Base-by-base conservation (phyloP, 257 asterid species). In the Primulina eburnea region DNA sequence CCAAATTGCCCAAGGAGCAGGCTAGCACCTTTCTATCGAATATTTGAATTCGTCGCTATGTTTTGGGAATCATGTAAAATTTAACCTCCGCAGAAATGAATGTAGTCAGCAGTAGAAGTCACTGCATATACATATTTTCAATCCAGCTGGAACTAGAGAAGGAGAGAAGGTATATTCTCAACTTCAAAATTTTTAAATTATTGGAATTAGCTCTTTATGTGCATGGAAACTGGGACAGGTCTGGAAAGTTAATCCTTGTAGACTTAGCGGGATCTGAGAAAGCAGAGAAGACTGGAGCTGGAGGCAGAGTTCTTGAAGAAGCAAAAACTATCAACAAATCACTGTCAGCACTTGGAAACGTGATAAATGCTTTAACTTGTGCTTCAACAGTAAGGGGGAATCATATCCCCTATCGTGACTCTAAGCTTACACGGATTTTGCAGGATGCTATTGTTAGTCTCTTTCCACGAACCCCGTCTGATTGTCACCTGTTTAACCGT, bases 241-340 rank as follows among this genome's bases (percentile, higher is more conserved):
- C 60, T 70, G 89, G 91, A 76, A 91, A 87, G 79, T 70, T 91
- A 80, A 82, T 91, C 74, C 96, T 91, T 55, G 95, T 89, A 69
- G 97, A 91, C 85, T 82, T 91, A 71, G 97, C 97, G 11, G 96
- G 97, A 59, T 91, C 97, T 60, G 97, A 91, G 83, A 91, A 91
- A 82, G 95, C 82, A 69, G 96, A 91, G 82, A 89, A 76, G 77
- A 91, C 95, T 68, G 91, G 96, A 67, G 97, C 97, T 67, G 97
- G 84, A 82, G 95, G 97, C 67, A 85, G 77, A 81, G 87, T 87
- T 77, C 95, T 91, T 40, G 97, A 91, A 77, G 97, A 91, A 84
- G 96, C 97, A 72, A 91, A 91, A 84, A 82, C 90, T 68, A 89
- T 91, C 79, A 91, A 91, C 77, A 89, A 83, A 77, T 91, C 97